phyloP scores from a whole-genome alignment of 805 yeast genomes.

The Pichia rugopelliculosa region DNA sequence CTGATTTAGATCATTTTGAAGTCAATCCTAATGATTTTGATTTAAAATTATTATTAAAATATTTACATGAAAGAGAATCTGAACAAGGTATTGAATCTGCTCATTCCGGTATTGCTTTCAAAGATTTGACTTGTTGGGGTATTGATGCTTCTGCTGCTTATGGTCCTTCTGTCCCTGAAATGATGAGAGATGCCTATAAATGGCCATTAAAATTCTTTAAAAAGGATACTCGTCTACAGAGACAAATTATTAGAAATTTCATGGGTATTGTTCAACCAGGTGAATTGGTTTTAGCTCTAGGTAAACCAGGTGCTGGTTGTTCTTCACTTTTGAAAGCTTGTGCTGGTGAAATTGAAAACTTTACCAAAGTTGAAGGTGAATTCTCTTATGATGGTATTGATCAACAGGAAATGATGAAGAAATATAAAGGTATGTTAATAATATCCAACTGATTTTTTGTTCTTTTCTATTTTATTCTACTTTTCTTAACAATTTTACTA shows the following conservation, averaged over 20 bases:
- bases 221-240: constrained; percentile 27
- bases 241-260: constrained; percentile 34
- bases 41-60: constrained; percentile 34
- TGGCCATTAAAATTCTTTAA: constrained; percentile 27
- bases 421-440: constrained; percentile 36
- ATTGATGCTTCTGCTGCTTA: constrained; percentile 47
- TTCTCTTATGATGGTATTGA: constrained; percentile 55
- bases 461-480: background rate
- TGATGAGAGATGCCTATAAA: constrained; percentile 29
- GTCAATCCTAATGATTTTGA: constrained; percentile 41
- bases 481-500: constrained; percentile 4
- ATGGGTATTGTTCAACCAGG: constrained; percentile 46
- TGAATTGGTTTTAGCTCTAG: constrained; percentile 62
- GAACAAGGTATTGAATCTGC: constrained; percentile 42
- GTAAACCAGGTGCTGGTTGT: constrained; percentile 79
- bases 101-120: constrained; percentile 45
- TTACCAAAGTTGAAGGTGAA: constrained; percentile 44
- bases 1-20: constrained; percentile 38
- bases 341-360: constrained; percentile 42
- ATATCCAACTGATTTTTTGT: background rate
- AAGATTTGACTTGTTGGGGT: constrained; percentile 38
- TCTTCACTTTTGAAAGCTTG: constrained; percentile 60
- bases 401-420: constrained; percentile 50
- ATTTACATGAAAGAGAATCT: constrained; percentile 30
- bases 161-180: constrained; percentile 40